phyloP scores from a whole-genome alignment of 305 asterid species.

The Ajuga reptans region DNA sequence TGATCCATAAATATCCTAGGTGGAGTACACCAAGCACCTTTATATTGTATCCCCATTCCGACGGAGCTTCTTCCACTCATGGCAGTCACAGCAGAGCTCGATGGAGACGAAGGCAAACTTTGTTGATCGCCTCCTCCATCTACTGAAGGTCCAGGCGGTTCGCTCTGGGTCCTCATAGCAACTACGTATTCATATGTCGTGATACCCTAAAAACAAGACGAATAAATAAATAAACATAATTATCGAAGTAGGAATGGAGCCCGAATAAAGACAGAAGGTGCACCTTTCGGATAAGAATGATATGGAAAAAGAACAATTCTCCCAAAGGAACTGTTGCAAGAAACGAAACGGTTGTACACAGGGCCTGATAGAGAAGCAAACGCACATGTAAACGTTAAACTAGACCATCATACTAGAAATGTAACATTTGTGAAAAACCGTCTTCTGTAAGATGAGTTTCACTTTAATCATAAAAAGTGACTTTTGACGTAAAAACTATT shows the following conservation, averaged over 20 bases:
- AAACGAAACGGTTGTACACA: slow-evolving; percentile 77
- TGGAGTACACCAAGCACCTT: slow-evolving; percentile 99
- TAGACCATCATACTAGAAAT: not conserved
- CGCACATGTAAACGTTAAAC: not conserved
- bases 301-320: slow-evolving; percentile 87
- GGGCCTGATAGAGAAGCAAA: slow-evolving; percentile 45
- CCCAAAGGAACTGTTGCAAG: slow-evolving; percentile 84
- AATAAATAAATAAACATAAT: not conserved
- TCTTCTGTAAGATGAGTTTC: no score
- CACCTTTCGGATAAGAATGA: slow-evolving; percentile 88
- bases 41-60: slow-evolving; percentile 81
- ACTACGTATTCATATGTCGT: slow-evolving; percentile 88
- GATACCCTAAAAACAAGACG: slow-evolving; percentile 49
- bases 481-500: no score
- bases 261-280: not conserved
- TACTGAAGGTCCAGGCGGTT: slow-evolving; percentile 78
- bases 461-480: no score
- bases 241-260: slow-evolving; percentile 6
- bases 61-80: slow-evolving; percentile 88
- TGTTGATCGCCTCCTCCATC: slow-evolving; percentile 71
- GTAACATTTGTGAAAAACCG: no score
- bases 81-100: slow-evolving; percentile 92
- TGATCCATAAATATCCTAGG: slow-evolving; percentile 93
- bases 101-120: slow-evolving; percentile 85
- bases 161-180: slow-evolving; percentile 95